Conservation (phyloP, 768 basidiomycete genomes). For the Cystobasidium tubakii region DNA sequence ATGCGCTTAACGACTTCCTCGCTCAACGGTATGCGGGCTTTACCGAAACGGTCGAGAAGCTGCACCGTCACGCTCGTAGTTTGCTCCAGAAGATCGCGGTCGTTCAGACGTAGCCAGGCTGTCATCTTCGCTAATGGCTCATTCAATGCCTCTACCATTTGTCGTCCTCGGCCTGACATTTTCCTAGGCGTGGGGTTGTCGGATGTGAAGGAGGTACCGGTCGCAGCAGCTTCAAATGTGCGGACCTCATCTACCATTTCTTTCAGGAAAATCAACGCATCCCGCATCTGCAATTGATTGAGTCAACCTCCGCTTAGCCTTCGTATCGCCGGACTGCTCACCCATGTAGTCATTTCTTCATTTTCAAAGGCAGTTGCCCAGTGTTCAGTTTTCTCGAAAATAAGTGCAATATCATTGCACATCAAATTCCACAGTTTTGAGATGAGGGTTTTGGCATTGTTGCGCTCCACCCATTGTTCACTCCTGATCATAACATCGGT, state of each 20-base stretch:
- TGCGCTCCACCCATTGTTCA: conserved; percentile 42
- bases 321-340: background rate
- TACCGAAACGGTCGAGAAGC: conserved; percentile 69
- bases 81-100: conserved; percentile 83
- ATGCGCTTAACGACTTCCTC: conserved; percentile 29
- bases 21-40: conserved; percentile 47
- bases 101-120: conserved; percentile 85
- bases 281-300: conserved; percentile 71
- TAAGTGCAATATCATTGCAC: conserved; percentile 69
- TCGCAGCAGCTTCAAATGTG: conserved; percentile 59
- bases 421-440: conserved; percentile 74
- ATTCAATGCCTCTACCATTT: conserved; percentile 69
- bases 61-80: conserved; percentile 75
- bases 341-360: conserved; percentile 81
- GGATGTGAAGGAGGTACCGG: conserved; percentile 41
- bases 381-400: conserved; percentile 73
- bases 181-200: conserved; percentile 49
- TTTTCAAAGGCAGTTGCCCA: conserved; percentile 79
- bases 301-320: background rate
- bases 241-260: conserved; percentile 76
- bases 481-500: conserved; percentile 62
- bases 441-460: conserved; percentile 52
- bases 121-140: conserved; percentile 70
- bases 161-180: conserved; percentile 60
- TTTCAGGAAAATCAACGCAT: conserved; percentile 85